Percentiles rank a stretch among this genome's conserved stretches.
These are phyloP conservation scores for Epicoccum nigrum DNA, from an alignment of 2,329 filamentous ascomycete species.

Conservation along the genomic window DNA sequence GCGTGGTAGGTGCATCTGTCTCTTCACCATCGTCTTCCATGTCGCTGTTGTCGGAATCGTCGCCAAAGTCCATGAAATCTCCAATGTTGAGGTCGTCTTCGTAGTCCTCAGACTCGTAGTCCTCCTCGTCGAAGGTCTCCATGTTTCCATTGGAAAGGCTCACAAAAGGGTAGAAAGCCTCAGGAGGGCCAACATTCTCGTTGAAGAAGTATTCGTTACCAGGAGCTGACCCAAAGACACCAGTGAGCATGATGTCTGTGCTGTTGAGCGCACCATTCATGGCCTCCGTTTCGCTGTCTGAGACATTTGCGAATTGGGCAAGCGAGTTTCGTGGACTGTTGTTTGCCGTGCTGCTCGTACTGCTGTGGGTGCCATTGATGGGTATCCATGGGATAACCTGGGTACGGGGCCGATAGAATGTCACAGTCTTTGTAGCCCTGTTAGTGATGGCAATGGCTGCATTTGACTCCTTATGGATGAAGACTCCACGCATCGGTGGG, in stretches of 20 bases:
- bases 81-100: conserved; percentile 56
- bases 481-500: conserved; percentile 43
- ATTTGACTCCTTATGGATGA: conserved; percentile 44
- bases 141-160: conserved; percentile 63
- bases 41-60: conserved; percentile 44
- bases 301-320: conserved; percentile 37
- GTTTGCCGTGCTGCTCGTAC: conserved; percentile 47
- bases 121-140: conserved; percentile 59
- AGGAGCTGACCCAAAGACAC: conserved; percentile 60
- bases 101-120: conserved; percentile 64
- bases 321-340: conserved; percentile 48
- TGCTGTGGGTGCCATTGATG: conserved; percentile 44
- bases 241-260: conserved; percentile 79
- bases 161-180: conserved; percentile 75
- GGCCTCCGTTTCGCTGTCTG: conserved; percentile 48
- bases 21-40: conserved; percentile 45
- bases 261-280: conserved; percentile 37
- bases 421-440: conserved; percentile 48
- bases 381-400: conserved; percentile 36
- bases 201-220: conserved; percentile 58
- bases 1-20: conserved; percentile 45
- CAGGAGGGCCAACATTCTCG: conserved; percentile 73
- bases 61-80: conserved; percentile 49
- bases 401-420: conserved; percentile 50
- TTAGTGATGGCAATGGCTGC: conserved; percentile 52